phyloP scores from a whole-genome alignment of 2,329 filamentous ascomycete genomes.

The Phyllosticta citribraziliensis region DNA sequence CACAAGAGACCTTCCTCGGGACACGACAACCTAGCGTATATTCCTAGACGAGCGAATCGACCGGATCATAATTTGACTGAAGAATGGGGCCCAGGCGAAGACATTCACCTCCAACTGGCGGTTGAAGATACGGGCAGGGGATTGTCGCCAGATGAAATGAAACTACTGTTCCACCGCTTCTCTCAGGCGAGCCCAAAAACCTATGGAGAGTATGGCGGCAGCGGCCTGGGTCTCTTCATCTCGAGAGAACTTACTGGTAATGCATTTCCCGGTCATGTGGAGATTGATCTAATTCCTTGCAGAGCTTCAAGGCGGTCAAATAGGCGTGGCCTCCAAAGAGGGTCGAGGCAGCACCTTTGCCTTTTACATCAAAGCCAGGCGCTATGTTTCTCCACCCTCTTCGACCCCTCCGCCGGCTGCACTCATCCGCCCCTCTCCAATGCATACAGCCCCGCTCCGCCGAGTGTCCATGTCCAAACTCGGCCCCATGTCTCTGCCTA shows the following conservation, averaged over 20 bases:
- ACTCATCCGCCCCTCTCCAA: neutral
- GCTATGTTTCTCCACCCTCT: neutral
- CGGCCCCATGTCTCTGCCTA: neutral
- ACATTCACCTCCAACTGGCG: conserved; percentile 11
- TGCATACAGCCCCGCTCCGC: neutral
- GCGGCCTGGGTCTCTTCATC: conserved; percentile 29
- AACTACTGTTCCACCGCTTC: conserved; percentile 9
- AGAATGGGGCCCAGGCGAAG: conserved; percentile 9
- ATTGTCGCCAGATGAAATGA: conserved; percentile 4
- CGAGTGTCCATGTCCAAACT: neutral
- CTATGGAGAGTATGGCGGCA: conserved; percentile 25
- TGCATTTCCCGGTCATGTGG: neutral
- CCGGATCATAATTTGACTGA: conserved; percentile 11
- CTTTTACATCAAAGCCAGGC: conserved; percentile 23
- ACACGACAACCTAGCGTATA: conserved; percentile 11
- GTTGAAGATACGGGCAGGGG: conserved; percentile 12
- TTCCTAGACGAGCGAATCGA: conserved; percentile 9
- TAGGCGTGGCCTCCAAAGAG: conserved; percentile 23
- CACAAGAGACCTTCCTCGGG: conserved; percentile 3
- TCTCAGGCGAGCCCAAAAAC: conserved; percentile 14
- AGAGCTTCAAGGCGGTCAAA: conserved; percentile 26
- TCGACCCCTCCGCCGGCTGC: neutral
- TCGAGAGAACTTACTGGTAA: conserved; percentile 19
- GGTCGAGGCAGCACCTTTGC: conserved; percentile 24
- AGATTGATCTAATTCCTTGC: neutral